Evolutionary conservation across 345 rosid species (phyloP), one percentile per base, ranked within the genome.

Genomic region (Aquilaria malaccensis): DNA sequence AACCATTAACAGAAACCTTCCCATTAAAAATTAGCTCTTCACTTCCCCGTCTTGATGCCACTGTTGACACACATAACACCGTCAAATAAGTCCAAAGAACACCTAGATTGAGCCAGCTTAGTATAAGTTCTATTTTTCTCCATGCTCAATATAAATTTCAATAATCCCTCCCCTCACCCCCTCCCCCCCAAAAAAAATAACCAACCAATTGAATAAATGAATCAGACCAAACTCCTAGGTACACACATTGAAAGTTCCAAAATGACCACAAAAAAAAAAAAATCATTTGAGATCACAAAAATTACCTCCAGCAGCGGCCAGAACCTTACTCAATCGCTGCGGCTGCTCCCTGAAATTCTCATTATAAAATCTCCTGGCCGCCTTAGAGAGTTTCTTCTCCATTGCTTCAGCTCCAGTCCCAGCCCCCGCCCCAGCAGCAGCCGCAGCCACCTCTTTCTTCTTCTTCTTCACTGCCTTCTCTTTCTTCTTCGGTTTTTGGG

Each of bases 231-330:
- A 37, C 5, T 37, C 22, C 22, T 22, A 22, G 22, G 22, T 4
- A 37, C 43, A 4, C 7, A 37, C 43, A 37, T 0, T 4, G 43
- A 37, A 37, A 37, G 2, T 3, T 10, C 10, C 11, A 3, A 59
- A 46, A 1, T 41, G 15, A 45, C 3, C 13, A 13, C 2, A 5
- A 7, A 32, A 31, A 3, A 54, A 7, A 50, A 12, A 13, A 52
- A 52, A 13, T 31, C 29, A 52, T 52, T 7, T 31, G 14, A 31
- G 33, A 3, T 6, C 13, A 55, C 7, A 50, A 11, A 22, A 29
- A 41, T 50, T 87, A 93, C 97, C 99, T 82, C 99, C 97, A 57
- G 96, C 85, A 62, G 97, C 87, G 43, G 99, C 97, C 10, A 94
- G 91, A 63, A 94, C 89, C 69, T 94, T 94, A 72, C 97, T 79